phyloP scores from a whole-genome alignment of 306 rosid genomes.

The Mimosa pudica region DNA sequence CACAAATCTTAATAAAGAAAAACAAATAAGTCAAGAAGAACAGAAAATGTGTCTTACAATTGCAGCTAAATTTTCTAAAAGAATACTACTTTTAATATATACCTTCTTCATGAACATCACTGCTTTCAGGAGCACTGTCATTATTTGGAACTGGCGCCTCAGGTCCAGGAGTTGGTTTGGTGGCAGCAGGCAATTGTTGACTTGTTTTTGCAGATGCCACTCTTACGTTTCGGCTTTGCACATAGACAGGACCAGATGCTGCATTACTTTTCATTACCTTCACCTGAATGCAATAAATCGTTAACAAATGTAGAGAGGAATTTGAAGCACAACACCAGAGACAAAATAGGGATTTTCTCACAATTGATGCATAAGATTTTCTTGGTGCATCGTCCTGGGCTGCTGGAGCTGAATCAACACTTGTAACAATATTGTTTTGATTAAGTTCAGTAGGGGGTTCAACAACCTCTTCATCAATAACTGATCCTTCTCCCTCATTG shows the following conservation, averaged over 20 bases:
- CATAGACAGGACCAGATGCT: constrained; percentile 52
- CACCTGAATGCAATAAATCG: constrained; percentile 34
- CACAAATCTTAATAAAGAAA: constrained; percentile 26
- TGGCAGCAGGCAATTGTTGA: constrained; percentile 47
- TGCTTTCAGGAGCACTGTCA: constrained; percentile 64
- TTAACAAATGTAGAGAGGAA: constrained; percentile 27
- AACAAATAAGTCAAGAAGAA: constrained; percentile 27
- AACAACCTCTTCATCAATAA: constrained; percentile 66
- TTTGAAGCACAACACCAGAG: constrained; percentile 23
- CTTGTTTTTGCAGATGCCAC: constrained; percentile 53
- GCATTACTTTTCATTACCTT: constrained; percentile 68
- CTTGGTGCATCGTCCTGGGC: constrained; percentile 72
- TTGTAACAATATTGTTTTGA: constrained; percentile 49
- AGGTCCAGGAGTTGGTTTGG: constrained; percentile 54
- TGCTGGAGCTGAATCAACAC: constrained; percentile 55
- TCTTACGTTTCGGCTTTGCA: constrained; percentile 53
- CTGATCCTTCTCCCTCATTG: constrained; percentile 67
- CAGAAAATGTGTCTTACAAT: constrained; percentile 1
- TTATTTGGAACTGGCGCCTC: constrained; percentile 59
- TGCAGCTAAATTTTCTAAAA: constrained; percentile 16
- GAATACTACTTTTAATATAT: not conserved
- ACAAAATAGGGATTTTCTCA: constrained; percentile 52
- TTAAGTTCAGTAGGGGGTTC: constrained; percentile 47
- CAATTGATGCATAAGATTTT: constrained; percentile 88
- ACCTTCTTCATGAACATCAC: constrained; percentile 86